Percentiles rank a stretch among this genome's conserved stretches.
Conservation (phyloP, 495 filamentous ascomycete genomes). For the Neurospora intermedia region DNA sequence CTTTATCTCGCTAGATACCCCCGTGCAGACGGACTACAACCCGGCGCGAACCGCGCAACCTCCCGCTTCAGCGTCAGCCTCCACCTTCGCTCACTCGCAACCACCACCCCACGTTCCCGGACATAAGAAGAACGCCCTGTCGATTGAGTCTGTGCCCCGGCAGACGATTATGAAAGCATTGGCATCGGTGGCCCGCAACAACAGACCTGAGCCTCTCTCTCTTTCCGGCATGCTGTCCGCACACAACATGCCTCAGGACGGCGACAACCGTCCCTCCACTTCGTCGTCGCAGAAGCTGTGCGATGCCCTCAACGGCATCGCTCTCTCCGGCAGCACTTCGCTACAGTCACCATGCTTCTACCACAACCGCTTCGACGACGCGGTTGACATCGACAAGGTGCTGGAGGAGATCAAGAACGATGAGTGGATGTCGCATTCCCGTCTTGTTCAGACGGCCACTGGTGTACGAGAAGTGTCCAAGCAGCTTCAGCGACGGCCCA, state of each 20-base stretch:
- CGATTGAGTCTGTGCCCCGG: constrained; percentile 62
- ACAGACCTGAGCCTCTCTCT: constrained; percentile 46
- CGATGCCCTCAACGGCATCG: constrained; percentile 52
- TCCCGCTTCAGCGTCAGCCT: constrained; percentile 1
- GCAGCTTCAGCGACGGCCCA: constrained; percentile 78
- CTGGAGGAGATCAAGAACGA: constrained; percentile 88
- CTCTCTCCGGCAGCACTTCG: constrained; percentile 31
- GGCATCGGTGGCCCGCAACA: constrained; percentile 56
- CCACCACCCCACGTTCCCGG: constrained; percentile 10
- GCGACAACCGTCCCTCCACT: constrained; percentile 37
- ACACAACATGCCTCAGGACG: constrained; percentile 21
- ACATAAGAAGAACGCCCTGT: constrained; percentile 52
- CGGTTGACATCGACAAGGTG: constrained; percentile 88
- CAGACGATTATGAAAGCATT: constrained; percentile 87
- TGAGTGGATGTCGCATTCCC: constrained; percentile 83
- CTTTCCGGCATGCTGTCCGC: constrained; percentile 41
- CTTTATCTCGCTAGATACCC: constrained; percentile 3
- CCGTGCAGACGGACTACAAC: constrained; percentile 3
- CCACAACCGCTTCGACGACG: constrained; percentile 91
- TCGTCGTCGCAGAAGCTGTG: constrained; percentile 52
- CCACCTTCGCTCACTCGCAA: not conserved
- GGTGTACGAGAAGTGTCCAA: constrained; percentile 90
- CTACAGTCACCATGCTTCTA: constrained; percentile 93
- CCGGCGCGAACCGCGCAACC: not conserved
- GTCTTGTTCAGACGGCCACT: constrained; percentile 87